A percentile compares a stretch with the other conserved stretches of the same genome.
These are phyloP conservation scores for Umbelopsis isabellina DNA, from an alignment of 192 early-diverging fungal genomes.

Conservation along the genomic window DNA sequence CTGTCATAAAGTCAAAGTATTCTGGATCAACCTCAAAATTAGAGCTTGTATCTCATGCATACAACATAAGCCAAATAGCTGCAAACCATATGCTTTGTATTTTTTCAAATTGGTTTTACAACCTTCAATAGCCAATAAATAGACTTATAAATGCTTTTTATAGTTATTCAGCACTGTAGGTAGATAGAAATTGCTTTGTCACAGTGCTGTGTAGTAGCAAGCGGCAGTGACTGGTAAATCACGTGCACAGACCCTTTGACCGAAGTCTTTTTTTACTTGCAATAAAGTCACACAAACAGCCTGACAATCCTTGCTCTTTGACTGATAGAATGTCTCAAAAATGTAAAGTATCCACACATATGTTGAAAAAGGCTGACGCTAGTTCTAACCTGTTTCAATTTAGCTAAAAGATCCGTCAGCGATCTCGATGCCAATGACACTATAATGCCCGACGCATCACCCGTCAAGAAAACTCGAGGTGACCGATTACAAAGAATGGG, in stretches of 20 bases:
- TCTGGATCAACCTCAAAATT: no score
- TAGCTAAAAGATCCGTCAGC: conserved; percentile 14
- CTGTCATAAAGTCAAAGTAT: no score
- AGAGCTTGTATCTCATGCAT: no score
- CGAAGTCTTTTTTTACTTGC: neutral
- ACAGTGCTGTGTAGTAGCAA: no score
- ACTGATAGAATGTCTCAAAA: neutral
- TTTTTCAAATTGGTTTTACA: no score
- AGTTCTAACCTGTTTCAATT: neutral
- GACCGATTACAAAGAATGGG: conserved; percentile 11
- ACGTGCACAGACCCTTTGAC: conserved; percentile 12
- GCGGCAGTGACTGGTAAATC: neutral
- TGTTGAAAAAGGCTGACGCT: neutral
- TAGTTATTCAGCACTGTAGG: no score
- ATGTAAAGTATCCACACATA: neutral
- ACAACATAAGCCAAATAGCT: no score
- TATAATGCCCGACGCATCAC: conserved; percentile 19
- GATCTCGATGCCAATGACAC: conserved; percentile 9
- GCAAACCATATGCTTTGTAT: no score
- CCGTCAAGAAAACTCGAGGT: conserved; percentile 16
- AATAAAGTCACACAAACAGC: neutral
- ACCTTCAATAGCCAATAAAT: no score
- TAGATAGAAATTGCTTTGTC: no score
- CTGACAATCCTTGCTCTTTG: neutral
- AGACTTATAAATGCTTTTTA: no score